phyloP scores from a whole-genome alignment of 2,329 filamentous ascomycete species.

The Cladosporium austrohemisphaericum region DNA sequence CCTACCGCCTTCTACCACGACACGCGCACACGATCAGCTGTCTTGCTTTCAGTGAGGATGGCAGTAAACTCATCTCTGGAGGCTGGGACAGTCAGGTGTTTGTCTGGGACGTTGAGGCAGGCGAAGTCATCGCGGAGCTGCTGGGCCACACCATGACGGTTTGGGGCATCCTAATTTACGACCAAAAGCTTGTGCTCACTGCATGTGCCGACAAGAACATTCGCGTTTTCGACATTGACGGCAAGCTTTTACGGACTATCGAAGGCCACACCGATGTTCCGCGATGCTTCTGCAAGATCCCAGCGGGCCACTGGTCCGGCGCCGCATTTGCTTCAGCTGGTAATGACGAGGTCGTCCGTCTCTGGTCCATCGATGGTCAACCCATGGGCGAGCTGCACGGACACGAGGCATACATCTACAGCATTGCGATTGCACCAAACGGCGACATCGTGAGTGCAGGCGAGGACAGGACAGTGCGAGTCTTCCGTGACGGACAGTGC shows the following conservation, averaged over 20 bases:
- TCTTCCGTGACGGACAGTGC: slow-evolving; percentile 82
- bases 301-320: slow-evolving; percentile 68
- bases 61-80: slow-evolving; percentile 76
- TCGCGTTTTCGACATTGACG: slow-evolving; percentile 68
- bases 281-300: slow-evolving; percentile 81
- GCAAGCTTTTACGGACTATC: slow-evolving; percentile 61
- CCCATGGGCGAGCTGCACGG: slow-evolving; percentile 75
- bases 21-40: slow-evolving; percentile 86
- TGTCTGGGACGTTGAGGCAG: slow-evolving; percentile 80
- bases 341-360: slow-evolving; percentile 82
- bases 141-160: slow-evolving; percentile 76
- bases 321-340: slow-evolving; percentile 93
- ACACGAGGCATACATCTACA: slow-evolving; percentile 94
- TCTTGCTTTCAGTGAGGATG: slow-evolving; percentile 71
- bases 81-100: slow-evolving; percentile 90
- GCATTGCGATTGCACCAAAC: slow-evolving; percentile 69
- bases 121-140: slow-evolving; percentile 71
- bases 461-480: slow-evolving; percentile 86
- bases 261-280: slow-evolving; percentile 77
- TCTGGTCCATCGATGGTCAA: slow-evolving; percentile 80
- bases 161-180: slow-evolving; percentile 85
- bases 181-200: slow-evolving; percentile 76
- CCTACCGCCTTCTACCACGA: slow-evolving; percentile 80
- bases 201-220: slow-evolving; percentile 82
- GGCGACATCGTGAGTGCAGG: slow-evolving; percentile 88